Percentiles rank a stretch among this genome's conserved stretches.
Evolutionary conservation across 192 early-diverging fungal genomes (phyloP).

Genomic region (Mortierella alpina): DNA sequence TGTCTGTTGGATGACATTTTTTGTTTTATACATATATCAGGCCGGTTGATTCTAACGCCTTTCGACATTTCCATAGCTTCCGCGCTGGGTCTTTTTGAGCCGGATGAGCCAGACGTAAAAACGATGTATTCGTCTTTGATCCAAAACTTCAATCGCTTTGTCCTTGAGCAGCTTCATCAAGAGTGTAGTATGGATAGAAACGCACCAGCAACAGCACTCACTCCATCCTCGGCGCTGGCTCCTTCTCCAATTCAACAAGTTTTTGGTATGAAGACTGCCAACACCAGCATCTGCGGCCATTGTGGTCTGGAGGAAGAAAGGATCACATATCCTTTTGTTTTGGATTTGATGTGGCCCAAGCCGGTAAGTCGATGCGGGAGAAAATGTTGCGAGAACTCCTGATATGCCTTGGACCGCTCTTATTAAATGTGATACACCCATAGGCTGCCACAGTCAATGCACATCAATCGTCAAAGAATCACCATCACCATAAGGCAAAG

Average conservation of each 20-base stretch:
- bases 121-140: conserved; percentile 79
- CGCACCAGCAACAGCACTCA: conserved; percentile 32
- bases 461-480: conserved; percentile 45
- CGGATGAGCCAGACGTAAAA: conserved; percentile 71
- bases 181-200: conserved; percentile 67
- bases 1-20: not conserved
- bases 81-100: conserved; percentile 90
- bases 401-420: not conserved
- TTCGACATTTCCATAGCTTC: conserved; percentile 59
- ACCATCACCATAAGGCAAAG: conserved; percentile 35
- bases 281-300: conserved; percentile 71
- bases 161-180: conserved; percentile 89
- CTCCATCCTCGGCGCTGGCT: conserved; percentile 11
- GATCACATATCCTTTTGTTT: conserved; percentile 80
- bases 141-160: conserved; percentile 90
- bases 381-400: not conserved
- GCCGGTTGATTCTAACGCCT: not conserved
- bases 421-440: too few species aligned
- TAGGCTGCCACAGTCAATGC: conserved; percentile 29
- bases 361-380: conserved; percentile 48
- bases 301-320: conserved; percentile 71
- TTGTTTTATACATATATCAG: not conserved
- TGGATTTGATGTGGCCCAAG: conserved; percentile 86
- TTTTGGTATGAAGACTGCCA: conserved; percentile 74
- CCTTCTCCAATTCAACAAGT: conserved; percentile 72